Evolutionary conservation across 2,329 filamentous ascomycete genomes (phyloP), one percentile per base, ranked within the genome.

Genomic region (Xylaria sp.): DNA sequence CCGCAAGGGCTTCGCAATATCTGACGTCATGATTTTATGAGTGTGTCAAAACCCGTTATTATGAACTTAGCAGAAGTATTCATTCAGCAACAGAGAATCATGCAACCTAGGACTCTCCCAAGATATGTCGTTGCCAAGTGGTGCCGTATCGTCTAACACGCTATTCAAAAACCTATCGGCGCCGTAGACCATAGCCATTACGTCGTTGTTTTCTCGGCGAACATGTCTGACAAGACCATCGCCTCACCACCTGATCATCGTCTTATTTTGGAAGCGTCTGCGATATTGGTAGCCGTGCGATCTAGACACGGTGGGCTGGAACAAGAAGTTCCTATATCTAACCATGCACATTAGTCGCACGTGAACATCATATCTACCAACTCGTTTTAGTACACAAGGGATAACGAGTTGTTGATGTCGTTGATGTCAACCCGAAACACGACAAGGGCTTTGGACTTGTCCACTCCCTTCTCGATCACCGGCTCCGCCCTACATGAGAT

Each of bases 361-460:
- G 76, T 66, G 64, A 86, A 83, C 1, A 84, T 76, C 0, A 80
- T 77, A 3, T 60, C 60, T 41, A 83, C 79, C 5, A 86, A 74
- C 12, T 76, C 73, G 4, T 80, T 75, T 72, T 86, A 87, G 70
- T 85, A 81, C 0, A 72, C 75, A 3, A 79, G 77, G 68, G 86
- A 86, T 12, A 80, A 78, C 7, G 82, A 81, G 72, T 88, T 85
- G 69, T 80, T 81, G 68, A 88, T 85, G 65, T 88, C 86, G 72
- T 88, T 88, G 66, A 88, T 81, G 1, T 84, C 86, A 53, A 88
- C 88, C 82, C 83, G 88, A 43, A 87, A 74, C 2, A 66, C 66
- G 0, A 87, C 80, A 1, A 88, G 77, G 1, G 83, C 80, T 20
- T 80, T 75, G 4, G 76, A 70, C 18, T 80, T 76, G 10, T 81